These are phyloP conservation scores for Gymnopilus dilepis DNA, from an alignment of 768 basidiomycete species.

Conservation along the genomic window DNA sequence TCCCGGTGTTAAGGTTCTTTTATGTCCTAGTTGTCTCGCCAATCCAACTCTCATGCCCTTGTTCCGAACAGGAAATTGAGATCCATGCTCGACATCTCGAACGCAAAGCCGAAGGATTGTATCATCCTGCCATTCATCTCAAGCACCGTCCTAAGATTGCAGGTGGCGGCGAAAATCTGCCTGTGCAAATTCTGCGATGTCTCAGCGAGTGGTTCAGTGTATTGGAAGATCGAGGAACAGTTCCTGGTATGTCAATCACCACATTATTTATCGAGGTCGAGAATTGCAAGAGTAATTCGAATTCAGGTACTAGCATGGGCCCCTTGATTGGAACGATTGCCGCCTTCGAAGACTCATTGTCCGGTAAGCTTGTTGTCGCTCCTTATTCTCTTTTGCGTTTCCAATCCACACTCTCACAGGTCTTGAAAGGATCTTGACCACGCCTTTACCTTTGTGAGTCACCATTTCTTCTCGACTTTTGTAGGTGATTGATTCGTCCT, in stretches of 20 bases:
- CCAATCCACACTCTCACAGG: constrained; percentile 35
- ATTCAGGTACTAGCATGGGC: constrained; percentile 54
- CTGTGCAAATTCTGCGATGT: constrained; percentile 58
- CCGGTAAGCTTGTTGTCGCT: constrained; percentile 37
- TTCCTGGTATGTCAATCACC: constrained; percentile 50
- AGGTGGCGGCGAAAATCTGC: constrained; percentile 58
- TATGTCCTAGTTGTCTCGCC: background rate
- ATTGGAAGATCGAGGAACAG: constrained; percentile 61
- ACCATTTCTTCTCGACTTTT: background rate
- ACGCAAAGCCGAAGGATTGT: constrained; percentile 43
- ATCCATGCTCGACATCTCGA: background rate
- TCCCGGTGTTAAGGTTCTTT: constrained; percentile 18
- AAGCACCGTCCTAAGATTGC: constrained; percentile 44
- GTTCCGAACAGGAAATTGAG: background rate
- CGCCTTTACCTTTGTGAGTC: constrained; percentile 68
- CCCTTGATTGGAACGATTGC: constrained; percentile 52
- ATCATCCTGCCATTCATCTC: constrained; percentile 34
- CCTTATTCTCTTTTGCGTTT: background rate
- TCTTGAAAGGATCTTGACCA: constrained; percentile 65
- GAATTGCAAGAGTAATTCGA: background rate
- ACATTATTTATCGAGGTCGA: no score
- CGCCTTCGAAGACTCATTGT: constrained; percentile 59
- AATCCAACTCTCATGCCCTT: background rate
- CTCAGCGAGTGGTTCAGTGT: constrained; percentile 64
- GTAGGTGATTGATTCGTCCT: background rate